phyloP scores from a whole-genome alignment of 257 asterid genomes.

The Knoxia roxburghii region DNA sequence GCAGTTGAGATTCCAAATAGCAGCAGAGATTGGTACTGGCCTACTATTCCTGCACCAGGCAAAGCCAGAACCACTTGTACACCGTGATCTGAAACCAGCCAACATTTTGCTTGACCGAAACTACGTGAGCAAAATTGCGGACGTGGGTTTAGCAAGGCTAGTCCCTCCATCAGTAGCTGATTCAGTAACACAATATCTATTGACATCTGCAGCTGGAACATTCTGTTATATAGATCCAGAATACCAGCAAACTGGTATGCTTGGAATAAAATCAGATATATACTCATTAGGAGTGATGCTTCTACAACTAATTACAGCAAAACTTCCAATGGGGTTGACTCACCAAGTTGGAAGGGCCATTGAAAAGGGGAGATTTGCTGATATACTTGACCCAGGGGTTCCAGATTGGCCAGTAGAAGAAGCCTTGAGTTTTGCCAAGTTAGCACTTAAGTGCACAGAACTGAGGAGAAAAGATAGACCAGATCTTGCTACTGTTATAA shows the following conservation, averaged over 20 bases:
- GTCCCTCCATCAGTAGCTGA: constrained; percentile 92
- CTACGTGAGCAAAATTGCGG: constrained; percentile 85
- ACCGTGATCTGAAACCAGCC: constrained; percentile 81
- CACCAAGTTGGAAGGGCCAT: constrained; percentile 80
- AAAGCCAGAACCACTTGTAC: constrained; percentile 94
- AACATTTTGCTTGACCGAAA: constrained; percentile 84
- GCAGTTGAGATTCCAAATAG: constrained; percentile 77
- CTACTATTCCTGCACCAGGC: constrained; percentile 90
- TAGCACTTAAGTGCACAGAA: constrained; percentile 74
- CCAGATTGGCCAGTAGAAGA: constrained; percentile 78
- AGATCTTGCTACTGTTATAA: constrained; percentile 48
- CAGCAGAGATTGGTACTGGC: constrained; percentile 87
- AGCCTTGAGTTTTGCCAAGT: constrained; percentile 56
- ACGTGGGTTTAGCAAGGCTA: constrained; percentile 87
- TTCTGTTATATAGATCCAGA: constrained; percentile 95
- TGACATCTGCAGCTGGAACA: constrained; percentile 95
- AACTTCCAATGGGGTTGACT: constrained; percentile 83
- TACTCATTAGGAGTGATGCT: constrained; percentile 85
- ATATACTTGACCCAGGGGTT: constrained; percentile 73
- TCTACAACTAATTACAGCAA: constrained; percentile 75
- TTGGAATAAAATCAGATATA: constrained; percentile 73
- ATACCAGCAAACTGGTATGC: constrained; percentile 91
- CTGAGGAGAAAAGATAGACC: constrained; percentile 83
- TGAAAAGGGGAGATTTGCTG: constrained; percentile 63
- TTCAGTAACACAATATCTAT: constrained; percentile 77